Evolutionary conservation across 129 eudicot species (phyloP), one percentile per base, ranked within the genome.

Genomic region (Chrysanthemum seticuspe): DNA sequence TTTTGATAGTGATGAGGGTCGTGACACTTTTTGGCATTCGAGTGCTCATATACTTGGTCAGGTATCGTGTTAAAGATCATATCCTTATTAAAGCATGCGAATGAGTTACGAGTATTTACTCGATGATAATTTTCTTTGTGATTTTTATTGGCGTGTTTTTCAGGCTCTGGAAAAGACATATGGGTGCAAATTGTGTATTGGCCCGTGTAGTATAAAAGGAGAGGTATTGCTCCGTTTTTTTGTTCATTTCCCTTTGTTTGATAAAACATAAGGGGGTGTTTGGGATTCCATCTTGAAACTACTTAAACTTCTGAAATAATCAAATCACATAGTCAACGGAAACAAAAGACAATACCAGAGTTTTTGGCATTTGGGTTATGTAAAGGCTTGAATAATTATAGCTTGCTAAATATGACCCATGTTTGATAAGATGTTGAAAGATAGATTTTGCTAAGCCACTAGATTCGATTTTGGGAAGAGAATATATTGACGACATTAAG

Each of bases 41-140:
- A 90, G 96, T 79, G 99, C 97, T 18, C 99, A 95, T 80, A 95
- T 95, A 74, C 97, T 88, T 47, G 98, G 97, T 11, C 89, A 90
- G 95, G 98, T 93, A 40, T 40, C 2, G 47, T 40, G 10, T 40
- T 40, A 40, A 7, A 40, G 10, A 40, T 40, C 47, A 40, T 40
- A 40, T 40, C 47, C 47, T 40, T 40, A 40, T 40, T 6, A 40
- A 71, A 25, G 23, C 58, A 13, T 1, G 27, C 36, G 15, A 13
- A 31, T 54, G 62, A 34, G 50, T 8, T 75, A 12, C 47, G 10
- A 40, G 47, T 40, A 40, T 40, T 34, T 40, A 40, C 2, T 40
- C 10, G 2, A 40, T 6, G 47, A 40, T 40, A 6, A 40, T 40
- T 40, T 40, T 40, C 10, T 40, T 40, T 40, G 47, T 40, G 10